Evolutionary conservation across 768 basidiomycete genomes (phyloP).

Genomic region (Auriscalpium vulgare): DNA sequence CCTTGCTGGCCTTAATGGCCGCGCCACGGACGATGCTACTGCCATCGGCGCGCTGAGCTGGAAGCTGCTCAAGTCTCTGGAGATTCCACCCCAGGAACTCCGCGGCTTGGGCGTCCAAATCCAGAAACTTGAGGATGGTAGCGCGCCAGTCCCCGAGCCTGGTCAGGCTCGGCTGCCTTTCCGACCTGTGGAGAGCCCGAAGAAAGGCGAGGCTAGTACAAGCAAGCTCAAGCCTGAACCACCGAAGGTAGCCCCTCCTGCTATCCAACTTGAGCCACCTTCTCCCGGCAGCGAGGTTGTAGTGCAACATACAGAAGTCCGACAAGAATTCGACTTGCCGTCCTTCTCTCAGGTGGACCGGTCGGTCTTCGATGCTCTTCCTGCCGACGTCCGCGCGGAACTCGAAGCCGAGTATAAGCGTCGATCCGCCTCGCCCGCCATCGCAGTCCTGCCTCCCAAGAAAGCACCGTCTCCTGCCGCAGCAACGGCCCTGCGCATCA

Average conservation of each 20-base stretch:
- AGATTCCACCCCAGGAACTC: conserved; percentile 79
- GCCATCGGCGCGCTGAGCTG: conserved; percentile 73
- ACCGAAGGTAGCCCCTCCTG: background rate
- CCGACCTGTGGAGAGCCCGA: conserved; percentile 20
- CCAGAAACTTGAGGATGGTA: conserved; percentile 67
- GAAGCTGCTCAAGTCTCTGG: conserved; percentile 62
- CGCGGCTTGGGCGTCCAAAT: conserved; percentile 90
- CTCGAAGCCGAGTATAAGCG: conserved; percentile 60
- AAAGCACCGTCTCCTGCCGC: conserved; percentile 4
- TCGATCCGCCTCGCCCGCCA: conserved; percentile 42
- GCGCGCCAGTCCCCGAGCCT: conserved; percentile 23
- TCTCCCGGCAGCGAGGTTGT: background rate
- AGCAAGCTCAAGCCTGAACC: background rate
- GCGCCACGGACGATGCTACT: conserved; percentile 63
- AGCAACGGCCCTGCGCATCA: background rate
- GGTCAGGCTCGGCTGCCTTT: conserved; percentile 65
- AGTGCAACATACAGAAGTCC: background rate
- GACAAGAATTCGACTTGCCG: conserved; percentile 38
- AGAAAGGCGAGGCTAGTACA: background rate
- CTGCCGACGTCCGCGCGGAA: conserved; percentile 60
- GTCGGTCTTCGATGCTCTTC: conserved; percentile 63
- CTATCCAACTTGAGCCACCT: background rate
- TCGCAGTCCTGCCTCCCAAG: conserved; percentile 1
- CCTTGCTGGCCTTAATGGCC: conserved; percentile 50
- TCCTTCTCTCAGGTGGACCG: conserved; percentile 72